Percentiles rank a stretch among this genome's conserved stretches.
These are phyloP conservation scores for Cucurbita ficifolia DNA, from an alignment of 306 rosid genomes.

Conservation along the genomic window DNA sequence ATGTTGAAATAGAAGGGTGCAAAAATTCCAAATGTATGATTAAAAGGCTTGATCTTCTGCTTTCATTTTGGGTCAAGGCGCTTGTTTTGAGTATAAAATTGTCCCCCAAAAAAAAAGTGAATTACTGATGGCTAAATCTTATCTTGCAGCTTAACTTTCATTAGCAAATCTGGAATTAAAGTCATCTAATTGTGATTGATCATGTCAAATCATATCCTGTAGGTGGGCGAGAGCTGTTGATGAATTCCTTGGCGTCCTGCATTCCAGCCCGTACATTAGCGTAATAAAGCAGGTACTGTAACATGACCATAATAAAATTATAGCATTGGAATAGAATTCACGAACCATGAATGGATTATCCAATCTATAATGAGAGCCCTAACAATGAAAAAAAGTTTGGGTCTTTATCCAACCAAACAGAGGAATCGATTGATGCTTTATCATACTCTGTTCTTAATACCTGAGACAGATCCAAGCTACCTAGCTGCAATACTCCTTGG, in stretches of 20 bases:
- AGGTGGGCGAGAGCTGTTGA: slow-evolving; percentile 82
- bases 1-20: not conserved
- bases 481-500: not conserved
- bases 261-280: slow-evolving; percentile 42
- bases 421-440: not conserved
- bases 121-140: not conserved
- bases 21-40: not conserved
- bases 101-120: not conserved
- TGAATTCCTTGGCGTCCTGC: slow-evolving; percentile 57
- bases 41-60: not conserved
- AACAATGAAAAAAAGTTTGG: not conserved
- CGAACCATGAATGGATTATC: not conserved
- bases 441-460: not conserved
- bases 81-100: not conserved
- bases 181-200: not conserved
- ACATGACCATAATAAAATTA: not conserved
- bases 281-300: slow-evolving; percentile 54
- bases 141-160: not conserved
- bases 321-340: not conserved
- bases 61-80: not conserved
- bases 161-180: not conserved
- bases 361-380: not conserved
- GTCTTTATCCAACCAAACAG: not conserved
- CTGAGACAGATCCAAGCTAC: not conserved
- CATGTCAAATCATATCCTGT: slow-evolving; percentile 13